Evolutionary conservation across 805 yeast genomes (phyloP), one percentile per base, ranked within the genome.

Genomic region (Starmerella bacillaris): DNA sequence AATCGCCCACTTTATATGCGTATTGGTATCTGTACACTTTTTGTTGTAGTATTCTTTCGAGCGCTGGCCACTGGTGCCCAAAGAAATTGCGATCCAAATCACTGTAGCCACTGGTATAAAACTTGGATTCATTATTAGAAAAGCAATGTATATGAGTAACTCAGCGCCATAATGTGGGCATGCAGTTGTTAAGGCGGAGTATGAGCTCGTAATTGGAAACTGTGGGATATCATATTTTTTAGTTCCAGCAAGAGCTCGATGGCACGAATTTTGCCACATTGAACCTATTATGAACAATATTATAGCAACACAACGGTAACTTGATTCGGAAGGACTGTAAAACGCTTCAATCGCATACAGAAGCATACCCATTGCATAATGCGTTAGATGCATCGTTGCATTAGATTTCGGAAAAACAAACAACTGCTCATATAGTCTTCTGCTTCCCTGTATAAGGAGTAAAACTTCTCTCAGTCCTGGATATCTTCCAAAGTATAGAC

Each of bases 91-190:
- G 12, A 57, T 56, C 61, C 61, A 58, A 14, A 46, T 31, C 3
- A 46, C 27, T 5, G 52, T 40, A 6, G 40, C 32, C 34, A 43
- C 30, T 6, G 42, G 34, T 4, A 47, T 44, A 9, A 35, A 21
- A 14, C 22, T 33, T 7, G 37, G 27, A 6, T 48, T 42, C 4
- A 45, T 34, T 8, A 49, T 29, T 5, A 40, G 7, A 16, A 40
- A 40, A 1, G 55, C 24, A 1, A 57, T 20, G 43, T 75, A 75
- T 12, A 74, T 58, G 18, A 59, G 30, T 4, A 71, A 53, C 47
- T 75, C 84, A 43, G 70, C 70, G 5, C 67, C 54, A 43, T 74
- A 75, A 50, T 75, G 83, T 0, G 82, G 75, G 41, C 74, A 68
- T 3, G 70, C 57, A 3, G 62, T 59, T 12, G 43, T 45, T 18